Base-by-base conservation (phyloP, 2,329 filamentous ascomycete species). In the Lachnellula arida region DNA sequence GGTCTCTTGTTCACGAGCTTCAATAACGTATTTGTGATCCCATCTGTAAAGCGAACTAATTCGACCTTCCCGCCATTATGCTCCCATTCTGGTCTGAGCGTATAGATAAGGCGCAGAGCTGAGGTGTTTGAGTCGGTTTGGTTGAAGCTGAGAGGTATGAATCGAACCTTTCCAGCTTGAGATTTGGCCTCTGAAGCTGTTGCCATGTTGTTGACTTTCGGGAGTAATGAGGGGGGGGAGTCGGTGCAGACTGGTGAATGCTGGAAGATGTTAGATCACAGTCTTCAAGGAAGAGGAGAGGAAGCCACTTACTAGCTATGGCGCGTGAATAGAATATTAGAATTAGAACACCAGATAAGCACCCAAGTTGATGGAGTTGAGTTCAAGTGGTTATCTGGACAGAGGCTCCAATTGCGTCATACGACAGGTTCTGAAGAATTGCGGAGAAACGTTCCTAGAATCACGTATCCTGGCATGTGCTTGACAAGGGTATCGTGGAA, bases 21-120 rank as follows among this genome's bases (percentile, higher is more conserved):
- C 61, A 91, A 78, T 49, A 93, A 77, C 49, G 92, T 97, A 75
- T 99, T 99, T 63, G 94, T 99, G 75, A 97, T 99, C 69, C 94
- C 94, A 68, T 99, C 94, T 40, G 91, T 99, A 77, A 97, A 99
- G 62, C 89, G 87, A 63, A 91, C 81, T 70, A 97, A 90, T 68
- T 94, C 86, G 66, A 99, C 81, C 44, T 86, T 82, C 55, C 89
- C 88, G 62, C 86, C 84, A 37, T 81, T 77, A 48, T 81, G 80
- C 63, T 85, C 80, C 94, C 94, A 99, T 66, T 95, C 85, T 11
- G 92, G 92, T 57, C 87, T 82, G 59, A 97, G 78, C 28, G 89
- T 82, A 64, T 91, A 78, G 67, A 97, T 86, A 61, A 99, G 83
- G 61, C 82, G 81, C 59, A 89, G 78, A 52, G 92, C 93, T 19